Percentiles rank a stretch among this genome's conserved stretches.
Evolutionary conservation across 495 filamentous ascomycete species (phyloP).

Genomic region (Entonaema liquescens): DNA sequence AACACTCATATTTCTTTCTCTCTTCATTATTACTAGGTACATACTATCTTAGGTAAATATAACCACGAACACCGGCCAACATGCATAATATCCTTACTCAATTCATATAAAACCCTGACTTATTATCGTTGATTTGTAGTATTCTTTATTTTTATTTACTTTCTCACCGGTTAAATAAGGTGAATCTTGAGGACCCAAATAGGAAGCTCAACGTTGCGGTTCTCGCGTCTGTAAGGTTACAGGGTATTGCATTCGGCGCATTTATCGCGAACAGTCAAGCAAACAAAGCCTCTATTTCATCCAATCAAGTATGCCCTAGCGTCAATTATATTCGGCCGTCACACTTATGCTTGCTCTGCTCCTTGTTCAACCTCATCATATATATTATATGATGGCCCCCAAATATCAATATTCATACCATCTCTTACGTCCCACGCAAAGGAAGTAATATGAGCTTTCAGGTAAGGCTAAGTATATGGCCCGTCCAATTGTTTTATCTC

Average conservation of each 20-base stretch:
- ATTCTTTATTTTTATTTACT: background rate
- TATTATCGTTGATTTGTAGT: background rate
- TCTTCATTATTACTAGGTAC: slow-evolving; percentile 1
- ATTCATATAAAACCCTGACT: slow-evolving; percentile 11
- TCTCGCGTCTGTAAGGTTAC: slow-evolving; percentile 2
- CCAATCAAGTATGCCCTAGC: slow-evolving; percentile 9
- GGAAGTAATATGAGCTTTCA: background rate
- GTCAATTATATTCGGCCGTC: background rate
- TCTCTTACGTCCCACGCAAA: background rate
- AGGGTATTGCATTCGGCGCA: slow-evolving; percentile 10
- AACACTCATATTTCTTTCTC: background rate
- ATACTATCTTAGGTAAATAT: background rate
- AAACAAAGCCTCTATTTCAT: background rate
- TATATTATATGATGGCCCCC: background rate
- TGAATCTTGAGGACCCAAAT: background rate
- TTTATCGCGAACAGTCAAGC: slow-evolving; percentile 16
- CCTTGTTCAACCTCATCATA: background rate
- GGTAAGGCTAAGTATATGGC: background rate
- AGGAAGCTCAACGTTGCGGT: background rate
- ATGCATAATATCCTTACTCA: slow-evolving; percentile 1
- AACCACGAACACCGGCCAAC: background rate
- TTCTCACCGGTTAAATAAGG: background rate
- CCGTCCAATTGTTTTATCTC: background rate
- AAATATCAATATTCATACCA: background rate
- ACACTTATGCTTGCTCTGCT: background rate